Base-by-base conservation (phyloP, 345 rosid species). In the Boechera retrofracta region DNA sequence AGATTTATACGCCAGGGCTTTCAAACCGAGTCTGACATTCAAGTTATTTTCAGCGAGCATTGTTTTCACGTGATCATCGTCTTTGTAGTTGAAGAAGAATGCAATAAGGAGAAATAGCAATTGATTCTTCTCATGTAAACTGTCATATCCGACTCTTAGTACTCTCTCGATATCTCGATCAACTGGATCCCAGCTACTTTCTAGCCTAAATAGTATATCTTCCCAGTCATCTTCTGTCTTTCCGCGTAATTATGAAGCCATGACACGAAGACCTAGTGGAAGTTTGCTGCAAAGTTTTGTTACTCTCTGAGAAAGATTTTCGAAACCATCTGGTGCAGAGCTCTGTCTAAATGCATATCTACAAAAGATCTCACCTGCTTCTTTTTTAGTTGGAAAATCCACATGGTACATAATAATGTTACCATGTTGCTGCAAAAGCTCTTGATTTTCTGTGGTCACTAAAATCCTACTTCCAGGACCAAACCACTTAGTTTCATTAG, bases 71-170 rank as follows among this genome's bases (percentile, higher is more conserved):
- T 0, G 0, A 6, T 77, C 33, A 3, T 2, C 4, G 0, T 29
- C 4, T 3, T 2, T 2, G 0, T 76, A 39, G 18, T 64, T 76
- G 18, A 77, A 80, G 48, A 82, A 79, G 31, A 79, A 47, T 8
- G 83, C 82, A 61, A 85, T 68, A 8, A 71, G 61, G 7, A 72
- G 71, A 75, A 85, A 85, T 5, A 82, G 44, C 0, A 4, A 1
- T 58, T 79, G 58, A 7, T 62, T 32, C 0, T 61, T 7, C 10
- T 67, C 31, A 8, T 56, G 5, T 2, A 85, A 61, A 7, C 57
- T 67, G 10, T 85, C 77, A 7, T 59, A 82, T 2, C 87, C 71
- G 8, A 80, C 69, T 51, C 33, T 73, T 3, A 82, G 44, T 1
- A 72, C 35, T 0, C 24, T 5, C 0, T 8, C 36, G 7, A 85